Base-by-base conservation (phyloP, 2,329 filamentous ascomycete species). In the Talaromyces islandicus region DNA sequence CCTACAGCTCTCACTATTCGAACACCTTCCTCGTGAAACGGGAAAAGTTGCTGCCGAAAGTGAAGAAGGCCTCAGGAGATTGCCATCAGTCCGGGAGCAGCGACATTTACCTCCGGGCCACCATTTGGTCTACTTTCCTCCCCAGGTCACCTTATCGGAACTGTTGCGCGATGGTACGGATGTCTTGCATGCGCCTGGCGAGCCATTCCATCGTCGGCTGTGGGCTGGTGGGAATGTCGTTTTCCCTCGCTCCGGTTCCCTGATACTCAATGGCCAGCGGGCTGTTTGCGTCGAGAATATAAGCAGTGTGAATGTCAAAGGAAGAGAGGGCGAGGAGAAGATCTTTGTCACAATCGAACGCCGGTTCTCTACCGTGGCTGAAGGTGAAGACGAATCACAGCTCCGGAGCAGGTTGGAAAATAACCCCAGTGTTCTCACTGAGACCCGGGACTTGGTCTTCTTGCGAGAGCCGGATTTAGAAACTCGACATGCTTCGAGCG, bases 111-210 rank as follows among this genome's bases (percentile, higher is more conserved):
- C 74, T 6, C 60, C 67, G 17, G 89, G 88, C 38, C 88, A 95
- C 71, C 92, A 97, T 73, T 81, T 96, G 38, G 85, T 93, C 64
- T 95, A 95, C 78, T 97, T 96, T 76, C 91, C 92, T 61, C 83
- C 89, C 11, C 83, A 86, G 63, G 78, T 88, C 19, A 79, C 83
- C 0, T 77, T 84, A 14, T 83, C 82, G 7, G 67, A 79, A 35
- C 83, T 97, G 50, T 82, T 91, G 19, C 79, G 85, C 1, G 94
- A 99, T 76, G 93, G 94, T 60, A 95, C 92, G 0, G 93, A 97
- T 71, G 79, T 84, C 4, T 80, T 88, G 57, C 91, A 96, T 70
- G 87, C 81, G 25, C 93, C 93, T 0, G 90, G 88, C 1, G 71
- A 71, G 4, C 86, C 87, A 1, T 96, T 90, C 71, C 81, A 81